Conservation (phyloP, 1,284 basidiomycete species). For the Heterobasidion irregulare region DNA sequence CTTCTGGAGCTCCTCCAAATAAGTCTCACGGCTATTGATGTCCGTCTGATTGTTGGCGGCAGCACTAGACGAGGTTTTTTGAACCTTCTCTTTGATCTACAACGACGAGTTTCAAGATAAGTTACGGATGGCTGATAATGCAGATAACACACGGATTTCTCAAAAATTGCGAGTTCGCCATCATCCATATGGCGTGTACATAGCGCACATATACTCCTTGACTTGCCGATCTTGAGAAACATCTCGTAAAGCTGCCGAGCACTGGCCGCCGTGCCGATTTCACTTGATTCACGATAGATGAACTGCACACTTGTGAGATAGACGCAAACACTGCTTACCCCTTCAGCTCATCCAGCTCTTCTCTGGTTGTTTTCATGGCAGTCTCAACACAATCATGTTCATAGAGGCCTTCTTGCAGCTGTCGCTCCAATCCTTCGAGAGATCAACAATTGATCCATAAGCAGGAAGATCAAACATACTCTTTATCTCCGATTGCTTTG, state of each 20-base stretch:
- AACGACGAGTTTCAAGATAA: not conserved
- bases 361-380: conserved; percentile 48
- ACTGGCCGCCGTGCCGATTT: conserved; percentile 24
- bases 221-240: conserved; percentile 54
- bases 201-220: conserved; percentile 64
- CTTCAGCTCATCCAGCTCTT: conserved; percentile 44
- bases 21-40: conserved; percentile 52
- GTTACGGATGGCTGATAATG: not conserved
- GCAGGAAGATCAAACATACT: conserved; percentile 27
- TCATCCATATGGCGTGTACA: conserved; percentile 69
- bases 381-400: conserved; percentile 38
- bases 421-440: conserved; percentile 43
- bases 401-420: conserved; percentile 36
- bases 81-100: conserved; percentile 49
- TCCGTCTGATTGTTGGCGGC: conserved; percentile 36
- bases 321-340: conserved; percentile 31
- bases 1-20: conserved; percentile 49
- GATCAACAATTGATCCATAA: not conserved
- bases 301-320: too few relatives aligned
- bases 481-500: conserved; percentile 56
- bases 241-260: conserved; percentile 52
- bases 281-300: not conserved
- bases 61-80: conserved; percentile 34
- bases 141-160: conserved; percentile 48
- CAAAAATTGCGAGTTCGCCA: conserved; percentile 55